Evolutionary conservation across 2,329 filamentous ascomycete species (phyloP).

Genomic region (Bipolaris cookei): DNA sequence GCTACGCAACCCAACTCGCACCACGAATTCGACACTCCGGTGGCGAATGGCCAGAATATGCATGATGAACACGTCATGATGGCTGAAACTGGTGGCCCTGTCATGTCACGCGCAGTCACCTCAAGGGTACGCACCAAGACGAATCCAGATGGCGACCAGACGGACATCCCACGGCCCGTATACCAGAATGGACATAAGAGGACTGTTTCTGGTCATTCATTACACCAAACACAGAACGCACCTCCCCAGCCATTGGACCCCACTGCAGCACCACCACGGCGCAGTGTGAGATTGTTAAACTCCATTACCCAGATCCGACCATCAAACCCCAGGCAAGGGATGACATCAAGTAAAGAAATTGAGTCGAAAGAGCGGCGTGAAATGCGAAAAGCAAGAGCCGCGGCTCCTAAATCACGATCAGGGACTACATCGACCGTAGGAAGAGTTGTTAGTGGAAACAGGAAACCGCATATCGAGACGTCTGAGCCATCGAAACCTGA

Average conservation of each 20-base stretch:
- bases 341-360: constrained; percentile 58
- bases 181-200: constrained; percentile 74
- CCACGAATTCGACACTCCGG: constrained; percentile 56
- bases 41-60: constrained; percentile 48
- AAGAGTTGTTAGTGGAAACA: constrained; percentile 86
- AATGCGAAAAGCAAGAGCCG: constrained; percentile 82
- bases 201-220: constrained; percentile 83
- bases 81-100: constrained; percentile 46
- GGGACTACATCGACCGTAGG: constrained; percentile 75
- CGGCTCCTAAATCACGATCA: constrained; percentile 68
- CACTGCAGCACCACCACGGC: constrained; percentile 53
- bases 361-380: constrained; percentile 71
- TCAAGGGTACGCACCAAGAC: constrained; percentile 50
- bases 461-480: constrained; percentile 72
- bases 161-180: constrained; percentile 46
- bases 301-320: constrained; percentile 66
- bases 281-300: constrained; percentile 53
- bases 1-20: constrained; percentile 36
- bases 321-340: constrained; percentile 66
- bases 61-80: constrained; percentile 55
- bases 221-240: constrained; percentile 42
- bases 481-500: constrained; percentile 74
- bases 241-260: constrained; percentile 42
- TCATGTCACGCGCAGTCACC: constrained; percentile 49
- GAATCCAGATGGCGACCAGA: constrained; percentile 50